Conservation (phyloP, 2,329 filamentous ascomycete species). For the Thelonectria discophora region DNA sequence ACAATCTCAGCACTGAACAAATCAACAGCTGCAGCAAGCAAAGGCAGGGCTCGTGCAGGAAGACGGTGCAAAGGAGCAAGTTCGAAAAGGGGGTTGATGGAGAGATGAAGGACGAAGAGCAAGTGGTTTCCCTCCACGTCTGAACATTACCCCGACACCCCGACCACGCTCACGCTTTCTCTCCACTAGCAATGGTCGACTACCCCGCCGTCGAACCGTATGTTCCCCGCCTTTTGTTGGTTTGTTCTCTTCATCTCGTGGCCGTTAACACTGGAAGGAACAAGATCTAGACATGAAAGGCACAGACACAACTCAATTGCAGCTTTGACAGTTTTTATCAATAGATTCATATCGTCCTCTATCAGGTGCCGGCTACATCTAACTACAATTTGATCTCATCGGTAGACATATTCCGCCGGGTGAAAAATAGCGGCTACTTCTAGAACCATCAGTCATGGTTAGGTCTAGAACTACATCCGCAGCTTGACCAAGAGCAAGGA, state of each 20-base stretch:
- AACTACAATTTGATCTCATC: slow-evolving; percentile 29
- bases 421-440: slow-evolving; percentile 47
- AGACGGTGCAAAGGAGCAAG: slow-evolving; percentile 16
- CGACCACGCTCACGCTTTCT: neutral
- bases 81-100: neutral
- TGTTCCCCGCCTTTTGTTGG: slow-evolving; percentile 20
- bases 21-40: slow-evolving; percentile 1
- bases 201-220: slow-evolving; percentile 16
- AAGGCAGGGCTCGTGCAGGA: neutral
- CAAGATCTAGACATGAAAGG: neutral
- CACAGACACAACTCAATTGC: neutral
- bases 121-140: neutral
- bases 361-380: slow-evolving; percentile 40
- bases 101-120: slow-evolving; percentile 1
- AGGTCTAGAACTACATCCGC: slow-evolving; percentile 45
- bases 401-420: slow-evolving; percentile 35
- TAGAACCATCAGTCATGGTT: slow-evolving; percentile 38
- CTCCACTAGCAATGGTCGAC: neutral
- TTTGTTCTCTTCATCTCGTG: neutral
- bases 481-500: slow-evolving; percentile 37
- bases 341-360: slow-evolving; percentile 65
- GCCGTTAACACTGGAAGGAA: too few relatives aligned
- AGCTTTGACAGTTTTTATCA: slow-evolving; percentile 40
- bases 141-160: slow-evolving; percentile 4
- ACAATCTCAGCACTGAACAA: neutral